Conservation (phyloP, 805 yeast genomes). For the Saccharomycopsis synnaedendra region DNA sequence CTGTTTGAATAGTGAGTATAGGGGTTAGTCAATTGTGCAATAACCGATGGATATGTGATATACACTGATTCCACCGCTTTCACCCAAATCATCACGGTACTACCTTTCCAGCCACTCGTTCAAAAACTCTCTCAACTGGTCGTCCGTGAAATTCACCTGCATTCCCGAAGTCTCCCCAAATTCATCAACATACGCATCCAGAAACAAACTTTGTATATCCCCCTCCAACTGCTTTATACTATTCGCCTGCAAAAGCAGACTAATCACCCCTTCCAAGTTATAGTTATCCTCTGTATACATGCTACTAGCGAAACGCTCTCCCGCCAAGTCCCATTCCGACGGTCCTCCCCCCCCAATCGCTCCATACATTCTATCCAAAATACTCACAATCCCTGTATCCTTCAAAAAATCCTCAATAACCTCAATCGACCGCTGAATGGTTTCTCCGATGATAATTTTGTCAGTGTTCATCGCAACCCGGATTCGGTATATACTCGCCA, state of each 20-base stretch:
- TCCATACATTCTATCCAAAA: constrained; percentile 17
- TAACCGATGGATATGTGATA: too few species aligned
- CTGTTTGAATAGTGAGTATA: too few species aligned
- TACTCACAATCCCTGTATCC: constrained; percentile 28
- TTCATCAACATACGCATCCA: too few species aligned
- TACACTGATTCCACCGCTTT: too few species aligned
- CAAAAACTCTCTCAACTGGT: neutral
- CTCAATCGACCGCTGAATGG: constrained; percentile 32
- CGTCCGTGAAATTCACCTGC: neutral
- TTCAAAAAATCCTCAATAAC: constrained; percentile 30
- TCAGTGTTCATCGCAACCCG: constrained; percentile 18
- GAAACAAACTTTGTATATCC: too few species aligned
- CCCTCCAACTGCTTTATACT: too few species aligned
- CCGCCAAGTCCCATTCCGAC: too few species aligned
- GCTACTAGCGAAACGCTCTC: too few species aligned
- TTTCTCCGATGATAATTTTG: constrained; percentile 26
- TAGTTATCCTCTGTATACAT: too few species aligned
- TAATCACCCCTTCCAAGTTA: too few species aligned
- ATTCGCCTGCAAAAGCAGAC: too few species aligned
- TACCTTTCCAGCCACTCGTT: neutral
- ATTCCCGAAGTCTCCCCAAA: neutral
- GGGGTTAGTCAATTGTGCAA: too few species aligned
- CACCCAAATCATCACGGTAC: neutral
- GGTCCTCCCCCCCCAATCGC: neutral
- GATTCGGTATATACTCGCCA: constrained; percentile 18